Percentiles rank a stretch among this genome's conserved stretches.
Conservation (phyloP, 257 asterid species). For the Primulina tabacum region DNA sequence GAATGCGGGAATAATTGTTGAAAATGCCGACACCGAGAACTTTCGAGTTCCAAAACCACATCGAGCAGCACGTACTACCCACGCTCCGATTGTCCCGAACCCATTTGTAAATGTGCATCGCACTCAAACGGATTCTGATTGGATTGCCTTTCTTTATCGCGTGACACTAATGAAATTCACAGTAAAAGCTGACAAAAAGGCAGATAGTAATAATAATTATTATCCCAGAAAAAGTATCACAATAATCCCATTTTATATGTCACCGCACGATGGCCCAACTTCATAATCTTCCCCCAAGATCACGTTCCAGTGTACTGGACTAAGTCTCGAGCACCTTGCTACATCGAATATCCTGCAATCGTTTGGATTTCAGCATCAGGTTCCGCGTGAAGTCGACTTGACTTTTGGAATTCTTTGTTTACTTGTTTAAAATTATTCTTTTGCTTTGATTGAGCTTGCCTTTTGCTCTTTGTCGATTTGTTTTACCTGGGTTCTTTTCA, state of each 20-base stretch:
- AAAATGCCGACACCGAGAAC: conserved; percentile 22
- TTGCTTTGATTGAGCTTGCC: neutral
- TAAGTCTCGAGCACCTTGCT: conserved; percentile 34
- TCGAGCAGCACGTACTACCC: conserved; percentile 38
- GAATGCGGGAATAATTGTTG: conserved; percentile 29
- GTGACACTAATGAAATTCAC: conserved; percentile 30
- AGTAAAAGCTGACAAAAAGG: conserved; percentile 2
- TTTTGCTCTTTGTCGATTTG: conserved; percentile 19
- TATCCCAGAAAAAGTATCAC: neutral
- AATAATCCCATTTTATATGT: conserved; percentile 16
- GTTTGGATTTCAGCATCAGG: conserved; percentile 41
- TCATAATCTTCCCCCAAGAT: conserved; percentile 22
- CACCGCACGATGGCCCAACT: neutral
- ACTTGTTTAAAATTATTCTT: conserved; percentile 8
- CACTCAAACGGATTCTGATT: conserved; percentile 48
- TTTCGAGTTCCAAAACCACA: neutral
- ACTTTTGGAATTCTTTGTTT: conserved; percentile 31
- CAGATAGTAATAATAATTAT: neutral
- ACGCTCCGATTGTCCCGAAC: conserved; percentile 46
- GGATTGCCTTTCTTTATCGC: conserved; percentile 43
- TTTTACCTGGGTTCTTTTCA: conserved; percentile 25
- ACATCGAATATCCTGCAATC: conserved; percentile 28
- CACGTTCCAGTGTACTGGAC: conserved; percentile 37
- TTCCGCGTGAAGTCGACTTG: conserved; percentile 32
- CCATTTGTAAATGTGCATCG: conserved; percentile 37